phyloP scores from a whole-genome alignment of 345 rosid species.

The Gossypioides kirkii region DNA sequence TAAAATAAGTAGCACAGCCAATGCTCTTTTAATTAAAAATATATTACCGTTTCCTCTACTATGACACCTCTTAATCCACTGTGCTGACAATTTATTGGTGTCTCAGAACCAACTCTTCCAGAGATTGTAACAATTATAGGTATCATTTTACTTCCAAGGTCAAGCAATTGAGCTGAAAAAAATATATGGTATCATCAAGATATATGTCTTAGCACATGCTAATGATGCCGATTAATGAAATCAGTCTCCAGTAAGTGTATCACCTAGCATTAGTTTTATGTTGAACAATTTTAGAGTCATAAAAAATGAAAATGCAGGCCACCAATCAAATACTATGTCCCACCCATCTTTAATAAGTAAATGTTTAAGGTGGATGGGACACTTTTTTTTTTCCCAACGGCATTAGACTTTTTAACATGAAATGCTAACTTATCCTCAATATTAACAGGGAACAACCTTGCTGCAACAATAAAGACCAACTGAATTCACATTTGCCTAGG shows the following conservation, averaged over 20 bases:
- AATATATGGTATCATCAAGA: conserved; percentile 7
- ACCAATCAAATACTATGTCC: not conserved
- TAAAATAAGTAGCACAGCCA: not conserved
- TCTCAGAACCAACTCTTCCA: conserved; percentile 82
- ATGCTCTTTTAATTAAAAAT: not conserved
- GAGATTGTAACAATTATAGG: conserved; percentile 70
- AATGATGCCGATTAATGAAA: not conserved
- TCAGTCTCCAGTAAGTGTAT: not conserved
- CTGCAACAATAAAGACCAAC: not conserved
- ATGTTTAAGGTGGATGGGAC: not conserved
- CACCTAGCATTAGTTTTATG: not conserved
- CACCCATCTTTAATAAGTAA: not conserved
- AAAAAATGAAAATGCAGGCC: not conserved
- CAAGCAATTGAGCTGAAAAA: conserved; percentile 70
- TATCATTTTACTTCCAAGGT: conserved; percentile 59
- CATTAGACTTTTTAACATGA: not conserved
- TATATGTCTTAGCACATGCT: not conserved
- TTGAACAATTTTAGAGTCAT: not conserved
- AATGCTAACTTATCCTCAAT: not conserved
- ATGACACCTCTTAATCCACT: conserved; percentile 81
- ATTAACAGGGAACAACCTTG: not conserved
- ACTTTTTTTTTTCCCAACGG: not conserved
- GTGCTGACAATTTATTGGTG: conserved; percentile 70
- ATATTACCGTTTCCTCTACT: conserved; percentile 67
- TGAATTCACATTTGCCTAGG: not conserved